Base-by-base conservation (phyloP, 352 stramenopile species). In the Phytophthora sojae region DNA sequence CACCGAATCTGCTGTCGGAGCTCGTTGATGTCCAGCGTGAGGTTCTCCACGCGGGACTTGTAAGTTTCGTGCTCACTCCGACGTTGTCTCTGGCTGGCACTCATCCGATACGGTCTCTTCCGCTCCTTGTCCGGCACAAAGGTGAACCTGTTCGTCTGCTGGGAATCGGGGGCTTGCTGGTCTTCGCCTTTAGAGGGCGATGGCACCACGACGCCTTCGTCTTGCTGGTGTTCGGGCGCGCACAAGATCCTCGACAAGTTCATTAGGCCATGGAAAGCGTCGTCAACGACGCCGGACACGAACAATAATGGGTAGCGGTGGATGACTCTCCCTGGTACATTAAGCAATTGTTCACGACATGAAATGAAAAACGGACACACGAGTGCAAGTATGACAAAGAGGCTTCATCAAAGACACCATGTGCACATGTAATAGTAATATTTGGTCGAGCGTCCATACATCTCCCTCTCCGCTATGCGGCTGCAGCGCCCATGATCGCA, bases 401-500 rank as follows among this genome's bases (percentile, higher is more conserved):
- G 5, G 8, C 29, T 32, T 32, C 21, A 32, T 6, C 29, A 32
- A 32, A 32, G 29, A 32, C 29, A 32, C 0, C 29, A 32, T 32
- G 29, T 32, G 29, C 26, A 29, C 26, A 42, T 42, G 35, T 12
- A 42, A 15, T 42, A 15, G 7, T 42, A 42, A 42, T 11, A 42
- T 42, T 42, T 15, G 6, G 9, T 15, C 14, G 35, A 17, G 35
- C 11, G 32, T 39, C 0, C 29, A 6, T 30, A 39, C 39, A 49
- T 49, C 17, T 49, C 39, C 12, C 6, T 14, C 45, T n/a, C 21
- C 21, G 21, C 21, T 67, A 68, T 23, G 51, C 52, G 8, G 14
- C 37, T 26, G 53, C 50, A 12, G 57, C 39, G 12, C 68, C 63
- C 68, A 72, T 72, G 51, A 76, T 67, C 7, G 63, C 63, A 11